Evolutionary conservation across 805 yeast genomes (phyloP), one percentile per base, ranked within the genome.

Genomic region (Yarrowia porcina): DNA sequence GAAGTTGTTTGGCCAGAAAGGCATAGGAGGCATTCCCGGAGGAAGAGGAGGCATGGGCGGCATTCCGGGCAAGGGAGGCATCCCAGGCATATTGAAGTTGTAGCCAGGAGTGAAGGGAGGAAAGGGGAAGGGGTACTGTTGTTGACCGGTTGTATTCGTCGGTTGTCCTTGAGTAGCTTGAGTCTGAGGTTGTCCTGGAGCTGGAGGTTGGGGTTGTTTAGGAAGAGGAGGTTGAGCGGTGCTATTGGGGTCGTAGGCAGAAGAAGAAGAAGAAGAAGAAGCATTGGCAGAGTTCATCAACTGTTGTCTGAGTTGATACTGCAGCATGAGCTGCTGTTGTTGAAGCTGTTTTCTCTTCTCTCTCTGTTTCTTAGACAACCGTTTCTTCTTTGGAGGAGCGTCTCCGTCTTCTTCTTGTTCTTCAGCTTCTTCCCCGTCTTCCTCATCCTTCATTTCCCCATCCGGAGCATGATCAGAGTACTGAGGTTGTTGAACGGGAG

Each of bases 401-500:
- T 28, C 52, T 17, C 33, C 50, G 23, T 44, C 50, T 18, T 44
- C 50, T 3, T 44, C 47, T 27, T 8, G 30, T 4, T 44, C 49
- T 10, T 42, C 47, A 30, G 13, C 18, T 8, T 25, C 32, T 5
- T 44, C 33, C 33, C 9, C 10, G 13, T 44, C 49, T n/a, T 44
- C 52, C 15, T 30, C 35, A 6, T 45, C 36, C 36, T 20, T 30
- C 15, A 28, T n/a, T 5, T 52, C 59, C 1, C 59, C 59, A 4
- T 52, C 59, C 12, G 59, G 59, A 17, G 59, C 59, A 36, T 35
- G 32, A 7, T 52, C 59, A 11, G 59, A 52, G 44, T 52, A 52
- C 59, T 52, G 59, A 2, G 59, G 59, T 4, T 17, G 44, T 25
- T 52, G 44, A 25, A 25, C 44, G 8, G 59, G 44, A 3, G 23